These are phyloP conservation scores for Arthroderma sp. DNA, from an alignment of 2,329 filamentous ascomycete genomes.

Conservation along the genomic window DNA sequence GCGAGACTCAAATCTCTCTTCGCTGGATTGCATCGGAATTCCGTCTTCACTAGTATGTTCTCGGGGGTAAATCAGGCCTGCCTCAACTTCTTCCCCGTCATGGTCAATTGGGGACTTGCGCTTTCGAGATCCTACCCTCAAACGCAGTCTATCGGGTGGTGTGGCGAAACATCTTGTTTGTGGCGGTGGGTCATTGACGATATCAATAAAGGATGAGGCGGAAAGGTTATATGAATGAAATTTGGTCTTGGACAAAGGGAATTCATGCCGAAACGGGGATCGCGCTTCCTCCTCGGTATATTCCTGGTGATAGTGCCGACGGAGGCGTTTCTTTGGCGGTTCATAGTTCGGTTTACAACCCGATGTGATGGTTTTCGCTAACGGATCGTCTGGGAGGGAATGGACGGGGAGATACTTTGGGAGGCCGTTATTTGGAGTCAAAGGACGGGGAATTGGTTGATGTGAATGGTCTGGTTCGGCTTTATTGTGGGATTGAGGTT, in stretches of 20 bases:
- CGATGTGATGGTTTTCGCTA: constrained; percentile 17
- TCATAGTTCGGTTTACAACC: constrained; percentile 22
- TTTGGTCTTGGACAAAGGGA: constrained; percentile 33
- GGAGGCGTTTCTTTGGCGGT: constrained; percentile 24
- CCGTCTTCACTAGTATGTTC: constrained; percentile 17
- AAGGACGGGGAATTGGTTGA: not conserved
- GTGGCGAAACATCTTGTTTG: constrained; percentile 15
- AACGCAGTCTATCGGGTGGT: constrained; percentile 26
- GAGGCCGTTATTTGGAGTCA: constrained; percentile 4
- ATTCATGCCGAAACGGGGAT: constrained; percentile 21
- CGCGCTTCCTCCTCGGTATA: constrained; percentile 17
- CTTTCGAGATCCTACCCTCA: constrained; percentile 31
- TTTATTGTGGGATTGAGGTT: not conserved
- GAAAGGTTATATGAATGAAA: constrained; percentile 30
- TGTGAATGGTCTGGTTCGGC: not conserved
- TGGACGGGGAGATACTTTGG: constrained; percentile 9
- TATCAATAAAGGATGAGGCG: constrained; percentile 29
- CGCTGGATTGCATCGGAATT: constrained; percentile 20
- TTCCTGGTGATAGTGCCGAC: constrained; percentile 28
- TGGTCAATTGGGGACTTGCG: constrained; percentile 27
- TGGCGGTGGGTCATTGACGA: constrained; percentile 28
- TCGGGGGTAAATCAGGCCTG: constrained; percentile 18
- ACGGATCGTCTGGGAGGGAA: constrained; percentile 17
- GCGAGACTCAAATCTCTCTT: constrained; percentile 27
- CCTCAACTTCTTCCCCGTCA: constrained; percentile 15